phyloP scores from a whole-genome alignment of 495 filamentous ascomycete species.

The Penicillium cataractarum region DNA sequence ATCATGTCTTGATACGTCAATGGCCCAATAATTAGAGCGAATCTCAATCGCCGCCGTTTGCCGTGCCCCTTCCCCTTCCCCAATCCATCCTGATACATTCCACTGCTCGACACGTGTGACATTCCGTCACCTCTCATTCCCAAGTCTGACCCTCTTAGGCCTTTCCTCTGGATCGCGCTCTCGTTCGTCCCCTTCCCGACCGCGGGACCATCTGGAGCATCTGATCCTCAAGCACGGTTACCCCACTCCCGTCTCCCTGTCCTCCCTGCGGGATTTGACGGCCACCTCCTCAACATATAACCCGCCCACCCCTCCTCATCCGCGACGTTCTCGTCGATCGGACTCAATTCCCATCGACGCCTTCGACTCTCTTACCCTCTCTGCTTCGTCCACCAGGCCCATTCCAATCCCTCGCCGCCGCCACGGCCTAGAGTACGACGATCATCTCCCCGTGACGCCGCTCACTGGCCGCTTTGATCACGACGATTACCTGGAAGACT shows the following conservation, averaged over 20 bases:
- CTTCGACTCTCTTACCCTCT: constrained; percentile 34
- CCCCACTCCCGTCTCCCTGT: constrained; percentile 65
- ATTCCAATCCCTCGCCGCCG: constrained; percentile 45
- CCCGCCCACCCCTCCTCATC: constrained; percentile 40
- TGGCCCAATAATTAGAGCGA: neutral
- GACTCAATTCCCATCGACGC: constrained; percentile 25
- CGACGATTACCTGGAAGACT: constrained; percentile 42
- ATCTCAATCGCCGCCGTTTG: neutral
- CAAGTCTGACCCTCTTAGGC: constrained; percentile 59
- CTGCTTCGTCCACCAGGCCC: constrained; percentile 40
- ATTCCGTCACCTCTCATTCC: constrained; percentile 42
- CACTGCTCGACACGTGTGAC: constrained; percentile 38
- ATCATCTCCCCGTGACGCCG: constrained; percentile 48
- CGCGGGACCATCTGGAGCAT: constrained; percentile 75
- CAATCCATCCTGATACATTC: constrained; percentile 26
- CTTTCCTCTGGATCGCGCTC: constrained; percentile 49
- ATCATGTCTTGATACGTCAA: neutral
- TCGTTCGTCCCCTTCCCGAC: constrained; percentile 66
- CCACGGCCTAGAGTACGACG: constrained; percentile 30
- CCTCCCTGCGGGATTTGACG: constrained; percentile 71
- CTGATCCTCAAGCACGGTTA: constrained; percentile 53
- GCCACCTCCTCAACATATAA: constrained; percentile 69
- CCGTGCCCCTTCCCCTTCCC: constrained; percentile 1
- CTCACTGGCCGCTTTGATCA: constrained; percentile 49
- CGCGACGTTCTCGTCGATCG: constrained; percentile 8